Percentiles rank a stretch among this genome's conserved stretches.
Conservation (phyloP, 1,139 yeast genomes). For the Magnusiomyces suaveolens region DNA sequence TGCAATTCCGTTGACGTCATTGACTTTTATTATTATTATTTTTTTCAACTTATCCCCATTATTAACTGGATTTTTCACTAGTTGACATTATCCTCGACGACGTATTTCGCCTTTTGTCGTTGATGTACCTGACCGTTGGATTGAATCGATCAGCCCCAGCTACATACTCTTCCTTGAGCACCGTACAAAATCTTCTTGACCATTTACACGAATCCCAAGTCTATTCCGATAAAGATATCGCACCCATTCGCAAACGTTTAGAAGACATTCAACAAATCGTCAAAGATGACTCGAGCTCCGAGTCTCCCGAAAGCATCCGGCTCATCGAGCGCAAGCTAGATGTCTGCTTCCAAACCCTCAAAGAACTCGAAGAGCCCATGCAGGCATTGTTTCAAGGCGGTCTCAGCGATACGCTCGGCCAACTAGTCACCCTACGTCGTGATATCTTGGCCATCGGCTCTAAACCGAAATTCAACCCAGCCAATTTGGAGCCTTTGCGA, state of each 20-base stretch:
- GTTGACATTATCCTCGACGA: constrained; percentile 78
- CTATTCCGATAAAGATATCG: constrained; percentile 72
- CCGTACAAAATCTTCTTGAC: constrained; percentile 70
- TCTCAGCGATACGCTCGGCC: constrained; percentile 29
- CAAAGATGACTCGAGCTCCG: constrained; percentile 20
- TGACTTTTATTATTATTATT: background rate
- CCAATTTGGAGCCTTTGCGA: constrained; percentile 31
- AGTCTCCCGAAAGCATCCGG: constrained; percentile 25
- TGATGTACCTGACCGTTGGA: constrained; percentile 87
- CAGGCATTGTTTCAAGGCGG: constrained; percentile 23
- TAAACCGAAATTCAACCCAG: constrained; percentile 30
- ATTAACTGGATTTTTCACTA: constrained; percentile 5
- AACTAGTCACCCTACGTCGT: constrained; percentile 43
- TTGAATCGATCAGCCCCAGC: constrained; percentile 85
- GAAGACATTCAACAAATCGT: constrained; percentile 59
- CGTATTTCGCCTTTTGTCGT: constrained; percentile 72
- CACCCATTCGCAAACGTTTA: constrained; percentile 63
- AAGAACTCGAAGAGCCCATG: constrained; percentile 24
- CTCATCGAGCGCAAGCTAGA: constrained; percentile 26
- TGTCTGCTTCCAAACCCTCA: constrained; percentile 23
- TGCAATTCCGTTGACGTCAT: background rate
- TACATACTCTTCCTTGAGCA: constrained; percentile 76
- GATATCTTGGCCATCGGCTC: constrained; percentile 44
- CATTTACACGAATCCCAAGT: constrained; percentile 75
- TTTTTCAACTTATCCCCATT: background rate